Conservation (phyloP, 139 green algal genomes). For the Chlorella sp. region DNA sequence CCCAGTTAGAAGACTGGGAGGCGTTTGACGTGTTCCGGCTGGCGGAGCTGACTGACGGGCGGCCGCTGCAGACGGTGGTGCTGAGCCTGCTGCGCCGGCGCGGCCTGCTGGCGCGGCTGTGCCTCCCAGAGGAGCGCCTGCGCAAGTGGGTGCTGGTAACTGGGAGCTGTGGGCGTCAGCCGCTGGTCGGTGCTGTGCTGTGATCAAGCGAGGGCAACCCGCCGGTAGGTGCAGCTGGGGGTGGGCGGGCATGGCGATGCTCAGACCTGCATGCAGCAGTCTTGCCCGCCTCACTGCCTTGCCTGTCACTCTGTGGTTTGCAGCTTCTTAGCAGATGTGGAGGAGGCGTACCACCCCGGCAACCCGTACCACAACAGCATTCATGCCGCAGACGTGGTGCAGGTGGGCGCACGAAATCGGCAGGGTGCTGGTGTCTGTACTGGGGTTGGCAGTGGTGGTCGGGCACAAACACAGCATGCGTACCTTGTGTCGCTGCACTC, state of each 20-base stretch:
- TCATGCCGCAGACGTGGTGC: slow-evolving; percentile 75
- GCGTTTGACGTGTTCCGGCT: slow-evolving; percentile 69
- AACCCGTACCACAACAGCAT: slow-evolving; percentile 77
- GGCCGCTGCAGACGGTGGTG: slow-evolving; percentile 49
- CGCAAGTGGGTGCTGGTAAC: neutral
- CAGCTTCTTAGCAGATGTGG: slow-evolving; percentile 49
- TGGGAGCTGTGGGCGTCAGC: too few species aligned
- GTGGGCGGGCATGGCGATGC: too few species aligned
- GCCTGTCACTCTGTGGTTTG: too few species aligned
- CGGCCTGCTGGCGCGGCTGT: slow-evolving; percentile 50
- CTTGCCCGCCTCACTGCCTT: too few species aligned
- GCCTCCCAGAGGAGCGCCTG: slow-evolving; percentile 41
- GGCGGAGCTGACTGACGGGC: slow-evolving; percentile 32
- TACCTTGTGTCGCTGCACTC: neutral
- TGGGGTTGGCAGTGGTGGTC: neutral
- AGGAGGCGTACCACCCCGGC: slow-evolving; percentile 44
- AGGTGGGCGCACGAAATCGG: slow-evolving; percentile 20
- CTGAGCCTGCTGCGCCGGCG: slow-evolving; percentile 45
- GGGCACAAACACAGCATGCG: neutral
- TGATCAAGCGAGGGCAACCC: too few species aligned
- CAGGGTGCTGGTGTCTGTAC: too few species aligned
- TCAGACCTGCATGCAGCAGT: too few species aligned
- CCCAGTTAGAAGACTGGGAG: slow-evolving; percentile 64
- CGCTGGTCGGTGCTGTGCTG: too few species aligned
- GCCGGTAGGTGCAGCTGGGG: too few species aligned